phyloP scores from a whole-genome alignment of 2,329 filamentous ascomycete species.

The Fusarium avenaceum region DNA sequence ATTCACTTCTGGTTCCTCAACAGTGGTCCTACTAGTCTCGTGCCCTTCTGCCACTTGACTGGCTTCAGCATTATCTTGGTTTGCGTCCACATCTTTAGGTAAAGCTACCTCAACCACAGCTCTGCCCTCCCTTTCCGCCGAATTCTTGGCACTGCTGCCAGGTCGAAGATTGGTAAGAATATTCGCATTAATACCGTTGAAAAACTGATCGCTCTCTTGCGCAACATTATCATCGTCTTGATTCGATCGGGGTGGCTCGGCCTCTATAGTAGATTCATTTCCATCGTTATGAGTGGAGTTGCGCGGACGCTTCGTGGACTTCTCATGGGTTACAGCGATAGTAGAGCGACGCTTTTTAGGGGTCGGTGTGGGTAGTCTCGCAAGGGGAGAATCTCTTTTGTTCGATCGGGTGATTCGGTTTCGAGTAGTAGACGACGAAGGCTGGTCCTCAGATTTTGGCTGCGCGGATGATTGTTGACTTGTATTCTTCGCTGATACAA shows the following conservation, averaged over 20 bases:
- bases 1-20: neutral
- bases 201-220: constrained; percentile 35
- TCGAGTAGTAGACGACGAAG: constrained; percentile 1
- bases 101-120: neutral
- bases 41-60: neutral
- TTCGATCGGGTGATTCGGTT: constrained; percentile 32
- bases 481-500: constrained; percentile 1
- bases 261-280: neutral
- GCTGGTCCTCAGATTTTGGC: neutral
- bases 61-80: neutral
- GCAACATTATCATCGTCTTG: constrained; percentile 3
- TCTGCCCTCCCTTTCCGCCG: neutral
- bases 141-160: neutral
- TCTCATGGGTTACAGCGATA: neutral
- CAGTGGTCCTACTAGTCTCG: neutral
- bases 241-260: neutral
- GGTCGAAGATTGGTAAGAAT: constrained; percentile 7
- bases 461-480: constrained; percentile 6
- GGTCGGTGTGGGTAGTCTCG: neutral
- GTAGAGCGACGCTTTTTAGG: constrained; percentile 30
- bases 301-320: constrained; percentile 19
- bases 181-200: constrained; percentile 32
- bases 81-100: neutral
- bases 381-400: neutral
- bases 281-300: neutral